Evolutionary conservation across 345 rosid species (phyloP), one percentile per base, ranked within the genome.

Genomic region (Viola odorata): DNA sequence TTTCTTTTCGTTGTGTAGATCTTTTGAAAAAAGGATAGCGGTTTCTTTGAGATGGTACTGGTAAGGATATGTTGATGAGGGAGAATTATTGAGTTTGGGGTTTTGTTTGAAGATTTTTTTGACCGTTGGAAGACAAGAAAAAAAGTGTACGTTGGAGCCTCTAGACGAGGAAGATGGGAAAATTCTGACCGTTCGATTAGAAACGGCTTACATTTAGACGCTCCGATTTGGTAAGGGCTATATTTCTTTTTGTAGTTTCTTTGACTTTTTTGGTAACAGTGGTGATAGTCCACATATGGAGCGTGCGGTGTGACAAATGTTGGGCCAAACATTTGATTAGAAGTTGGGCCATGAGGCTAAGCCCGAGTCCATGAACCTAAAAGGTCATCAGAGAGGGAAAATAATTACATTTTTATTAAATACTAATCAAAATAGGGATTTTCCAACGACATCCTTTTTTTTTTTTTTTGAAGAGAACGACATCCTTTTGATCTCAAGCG

Each of bases 111-210:
- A 12, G 36, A 55, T 65, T 37, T 69, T 76, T 82, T 61, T 67
- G 91, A 88, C 95, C 98, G 96, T 92, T 89, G 78, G 69, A 69
- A 45, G 55, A 40, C 40, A 69, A 78, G 69, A 69, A 45, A 53
- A 40, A 71, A 78, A 71, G 61, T 78, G 73, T 77, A 80, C 95
- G 96, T 86, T 85, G 72, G 73, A 57, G 45, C 4, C n/a, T 53
- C 6, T 7, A 9, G 11, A 15, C n/a, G 14, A 13, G 8, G 75
- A 40, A 37, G 44, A 58, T 50, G 45, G 74, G 38, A 69, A 53
- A 56, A 62, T 75, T 62, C 55, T 15, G 41, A 63, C 82, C 87
- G 81, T 82, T 65, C 60, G 84, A 80, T 71, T 17, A 54, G 50
- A 55, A 71, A 73, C 73, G 66, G 81, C 78, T 63, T 62, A 60